phyloP scores from a whole-genome alignment of 1,284 basidiomycete genomes.

The Cerioporus squamosus region DNA sequence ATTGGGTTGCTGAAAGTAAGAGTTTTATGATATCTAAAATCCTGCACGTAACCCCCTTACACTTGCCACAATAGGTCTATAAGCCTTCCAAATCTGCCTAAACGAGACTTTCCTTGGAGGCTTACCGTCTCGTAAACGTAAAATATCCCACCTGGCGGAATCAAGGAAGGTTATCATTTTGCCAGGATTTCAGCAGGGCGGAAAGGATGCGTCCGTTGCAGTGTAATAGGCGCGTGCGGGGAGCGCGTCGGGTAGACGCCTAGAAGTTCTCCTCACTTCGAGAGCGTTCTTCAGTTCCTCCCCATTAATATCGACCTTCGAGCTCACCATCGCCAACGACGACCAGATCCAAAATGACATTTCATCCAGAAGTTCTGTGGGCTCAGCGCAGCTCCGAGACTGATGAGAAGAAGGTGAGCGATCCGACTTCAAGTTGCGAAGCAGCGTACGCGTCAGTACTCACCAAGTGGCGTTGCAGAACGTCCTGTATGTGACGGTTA shows the following conservation, averaged over 20 bases:
- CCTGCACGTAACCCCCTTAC: too few species aligned
- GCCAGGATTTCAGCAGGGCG: too few species aligned
- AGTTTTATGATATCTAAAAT: too few species aligned
- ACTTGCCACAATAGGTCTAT: too few species aligned
- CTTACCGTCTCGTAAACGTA: too few species aligned
- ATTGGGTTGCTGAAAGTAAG: too few species aligned
- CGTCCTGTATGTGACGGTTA: conserved; percentile 82
- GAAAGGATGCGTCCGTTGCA: too few species aligned
- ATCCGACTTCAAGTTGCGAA: conserved; percentile 1
- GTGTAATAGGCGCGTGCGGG: background rate
- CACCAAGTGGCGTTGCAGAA: conserved; percentile 56
- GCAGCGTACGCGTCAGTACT: conserved; percentile 14
- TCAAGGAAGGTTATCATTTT: too few species aligned
- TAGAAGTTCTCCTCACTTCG: conserved; percentile 24
- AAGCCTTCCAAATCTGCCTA: too few species aligned
- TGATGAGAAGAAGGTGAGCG: conserved; percentile 69
- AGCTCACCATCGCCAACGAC: conserved; percentile 15
- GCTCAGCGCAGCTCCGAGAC: conserved; percentile 82
- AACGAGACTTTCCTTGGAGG: too few species aligned
- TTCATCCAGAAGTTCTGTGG: conserved; percentile 89
- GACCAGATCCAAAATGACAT: conserved; percentile 39
- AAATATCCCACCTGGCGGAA: too few species aligned
- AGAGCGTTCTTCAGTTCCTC: conserved; percentile 25
- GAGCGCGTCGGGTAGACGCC: conserved; percentile 9
- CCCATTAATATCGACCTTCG: conserved; percentile 13